Base-by-base conservation (phyloP, 495 filamentous ascomycete genomes). In the Penicillium simplicissimum region DNA sequence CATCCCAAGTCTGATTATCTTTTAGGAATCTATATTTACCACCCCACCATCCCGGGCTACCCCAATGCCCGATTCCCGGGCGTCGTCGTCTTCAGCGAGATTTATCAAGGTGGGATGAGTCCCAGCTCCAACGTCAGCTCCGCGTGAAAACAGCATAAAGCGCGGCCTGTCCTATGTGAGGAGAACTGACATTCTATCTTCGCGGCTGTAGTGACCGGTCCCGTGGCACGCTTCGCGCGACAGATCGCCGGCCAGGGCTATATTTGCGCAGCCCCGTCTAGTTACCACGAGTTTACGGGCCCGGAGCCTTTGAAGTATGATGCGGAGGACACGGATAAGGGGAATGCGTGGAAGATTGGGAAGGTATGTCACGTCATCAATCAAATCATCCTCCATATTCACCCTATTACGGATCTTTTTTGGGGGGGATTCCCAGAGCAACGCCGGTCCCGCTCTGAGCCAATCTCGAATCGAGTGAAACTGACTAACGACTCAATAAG, bases 171-270 rank as follows among this genome's bases (percentile, higher is more conserved):
- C 19, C 13, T 0, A 10, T 28, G 6, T 7, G 13, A 28, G 7
- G 4, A 7, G 7, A 31, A 2, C 36, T 35, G 49, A 31, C 15
- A 25, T 35, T 28, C 4, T 31, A 31, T 23, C 10, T 52, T 14
- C 8, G 38, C 51, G 11, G 21, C 21, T 21, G 37, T 43, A 96
- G 93, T 97, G 14, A 97, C 93, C 59, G 94, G 94, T 0, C 94
- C 94, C 3, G 94, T 98, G 19, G 84, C 88, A 42, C 88, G 94
- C 47, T 96, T 98, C 67, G 92, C 91, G 28, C 87, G 94, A 58
- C 93, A 96, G 71, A 96, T 98, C 54, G 91, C 92, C 28, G 88
- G 92, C 4, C 92, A 96, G 69, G 94, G 94, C 55, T 98, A 96
- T 72, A 96, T 98, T 61, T 92, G 91, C 59, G 94, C 88, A 5